phyloP scores from a whole-genome alignment of 2,329 filamentous ascomycete genomes.

The Aureobasidium zeae region DNA sequence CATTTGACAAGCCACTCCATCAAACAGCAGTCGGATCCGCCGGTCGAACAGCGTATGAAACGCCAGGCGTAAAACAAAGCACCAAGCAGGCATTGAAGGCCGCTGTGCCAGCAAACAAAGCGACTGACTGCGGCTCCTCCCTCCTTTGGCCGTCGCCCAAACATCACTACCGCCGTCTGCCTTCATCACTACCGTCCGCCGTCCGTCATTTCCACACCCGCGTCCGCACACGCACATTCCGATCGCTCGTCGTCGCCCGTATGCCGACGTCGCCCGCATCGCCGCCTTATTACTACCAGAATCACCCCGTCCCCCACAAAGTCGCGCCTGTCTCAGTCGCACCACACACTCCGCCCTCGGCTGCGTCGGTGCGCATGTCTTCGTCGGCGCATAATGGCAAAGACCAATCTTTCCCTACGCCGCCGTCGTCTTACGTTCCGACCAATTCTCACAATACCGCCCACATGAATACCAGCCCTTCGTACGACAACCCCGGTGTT shows the following conservation, averaged over 20 bases:
- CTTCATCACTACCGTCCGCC: not conserved
- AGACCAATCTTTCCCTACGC: constrained; percentile 30
- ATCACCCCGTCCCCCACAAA: constrained; percentile 30
- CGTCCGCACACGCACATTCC: too few relatives aligned
- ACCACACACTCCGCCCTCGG: constrained; percentile 41
- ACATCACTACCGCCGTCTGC: not conserved
- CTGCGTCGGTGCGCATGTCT: constrained; percentile 35
- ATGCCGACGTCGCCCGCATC: constrained; percentile 32
- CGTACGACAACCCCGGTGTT: constrained; percentile 21
- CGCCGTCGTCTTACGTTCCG: constrained; percentile 28
- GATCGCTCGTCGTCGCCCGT: not conserved
- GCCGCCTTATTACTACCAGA: constrained; percentile 36
- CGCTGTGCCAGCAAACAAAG: constrained; percentile 9
- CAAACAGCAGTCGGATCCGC: not conserved
- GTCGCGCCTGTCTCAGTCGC: constrained; percentile 6
- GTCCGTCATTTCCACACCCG: too few relatives aligned
- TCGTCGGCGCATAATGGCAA: constrained; percentile 31
- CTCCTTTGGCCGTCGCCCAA: constrained; percentile 8
- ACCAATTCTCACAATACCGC: not conserved
- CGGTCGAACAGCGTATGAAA: constrained; percentile 12
- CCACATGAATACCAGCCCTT: constrained; percentile 18
- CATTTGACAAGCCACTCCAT: not conserved
- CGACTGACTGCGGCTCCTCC: not conserved
- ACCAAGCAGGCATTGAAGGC: constrained; percentile 2
- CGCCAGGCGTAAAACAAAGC: constrained; percentile 3